Conservation (phyloP, 371 early-diverging fungal genomes). For the Mortierella polycephala region DNA sequence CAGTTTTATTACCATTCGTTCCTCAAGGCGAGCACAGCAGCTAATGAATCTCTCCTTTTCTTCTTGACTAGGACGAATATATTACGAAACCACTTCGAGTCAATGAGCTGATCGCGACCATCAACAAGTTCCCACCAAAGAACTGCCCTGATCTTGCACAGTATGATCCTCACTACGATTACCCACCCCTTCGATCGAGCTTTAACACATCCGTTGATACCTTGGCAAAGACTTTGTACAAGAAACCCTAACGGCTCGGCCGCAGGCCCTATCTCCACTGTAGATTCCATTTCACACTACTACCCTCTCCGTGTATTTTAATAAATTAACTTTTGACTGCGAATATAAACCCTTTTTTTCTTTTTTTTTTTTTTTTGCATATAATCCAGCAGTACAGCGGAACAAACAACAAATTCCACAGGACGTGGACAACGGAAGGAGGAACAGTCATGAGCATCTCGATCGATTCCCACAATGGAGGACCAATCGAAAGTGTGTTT, state of each 20-base stretch:
- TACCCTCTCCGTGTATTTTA: no score
- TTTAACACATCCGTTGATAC: slow-evolving; percentile 26
- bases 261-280: no score
- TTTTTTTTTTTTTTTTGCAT: no score
- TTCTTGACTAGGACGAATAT: slow-evolving; percentile 67
- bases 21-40: neutral
- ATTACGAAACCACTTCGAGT: slow-evolving; percentile 76
- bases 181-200: slow-evolving; percentile 20
- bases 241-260: slow-evolving; percentile 5
- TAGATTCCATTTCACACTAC: no score
- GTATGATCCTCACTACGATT: slow-evolving; percentile 35
- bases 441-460: slow-evolving; percentile 26
- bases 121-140: slow-evolving; percentile 65
- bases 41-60: neutral
- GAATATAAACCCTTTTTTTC: no score
- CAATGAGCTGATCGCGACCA: slow-evolving; percentile 69
- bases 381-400: no score
- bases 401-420: neutral
- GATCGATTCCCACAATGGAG: slow-evolving; percentile 27
- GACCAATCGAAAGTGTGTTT: slow-evolving; percentile 37
- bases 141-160: slow-evolving; percentile 49
- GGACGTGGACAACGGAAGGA: neutral
- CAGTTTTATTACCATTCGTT: neutral
- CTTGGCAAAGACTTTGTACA: slow-evolving; percentile 25
- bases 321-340: no score